Conservation (phyloP, 441 rosid genomes). For the Bruguiera hainesii region DNA sequence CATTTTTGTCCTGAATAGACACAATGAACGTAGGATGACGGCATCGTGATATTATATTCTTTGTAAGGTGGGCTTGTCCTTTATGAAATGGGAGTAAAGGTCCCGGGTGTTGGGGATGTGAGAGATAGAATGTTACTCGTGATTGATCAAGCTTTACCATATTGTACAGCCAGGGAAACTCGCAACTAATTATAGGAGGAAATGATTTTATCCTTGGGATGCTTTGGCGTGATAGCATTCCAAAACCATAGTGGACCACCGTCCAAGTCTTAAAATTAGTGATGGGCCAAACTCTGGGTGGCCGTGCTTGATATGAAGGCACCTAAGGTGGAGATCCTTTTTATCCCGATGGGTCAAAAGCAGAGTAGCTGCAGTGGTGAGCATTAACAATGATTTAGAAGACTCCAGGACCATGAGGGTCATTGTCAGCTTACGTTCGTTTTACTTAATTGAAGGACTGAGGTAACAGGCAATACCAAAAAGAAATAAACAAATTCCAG, state of each 20-base stretch:
- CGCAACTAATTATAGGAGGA: slow-evolving; percentile 22
- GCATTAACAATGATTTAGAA: slow-evolving; percentile 22
- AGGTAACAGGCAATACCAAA: background rate
- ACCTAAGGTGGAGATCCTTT: slow-evolving; percentile 25
- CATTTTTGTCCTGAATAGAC: slow-evolving; percentile 2
- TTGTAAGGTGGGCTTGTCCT: slow-evolving; percentile 10
- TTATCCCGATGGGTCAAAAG: slow-evolving; percentile 21
- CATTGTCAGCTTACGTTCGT: slow-evolving; percentile 19
- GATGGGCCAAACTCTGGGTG: background rate
- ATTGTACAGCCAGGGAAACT: slow-evolving; percentile 1
- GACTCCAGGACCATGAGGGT: slow-evolving; percentile 17
- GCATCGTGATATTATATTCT: background rate
- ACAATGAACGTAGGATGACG: slow-evolving; percentile 8
- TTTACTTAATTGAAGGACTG: background rate
- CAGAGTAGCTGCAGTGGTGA: slow-evolving; percentile 9
- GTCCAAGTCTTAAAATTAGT: background rate
- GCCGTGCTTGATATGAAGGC: slow-evolving; percentile 14
- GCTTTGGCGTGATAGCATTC: slow-evolving; percentile 5
- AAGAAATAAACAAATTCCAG: background rate
- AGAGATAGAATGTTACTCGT: slow-evolving; percentile 6
- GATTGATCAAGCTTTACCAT: slow-evolving; percentile 15
- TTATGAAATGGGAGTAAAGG: slow-evolving; percentile 15
- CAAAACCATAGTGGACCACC: background rate
- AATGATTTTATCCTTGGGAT: slow-evolving; percentile 5
- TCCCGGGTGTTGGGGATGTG: slow-evolving; percentile 24